Evolutionary conservation across 2,329 filamentous ascomycete genomes (phyloP), one percentile per base, ranked within the genome.

Genomic region (Verticillium nubilum): DNA sequence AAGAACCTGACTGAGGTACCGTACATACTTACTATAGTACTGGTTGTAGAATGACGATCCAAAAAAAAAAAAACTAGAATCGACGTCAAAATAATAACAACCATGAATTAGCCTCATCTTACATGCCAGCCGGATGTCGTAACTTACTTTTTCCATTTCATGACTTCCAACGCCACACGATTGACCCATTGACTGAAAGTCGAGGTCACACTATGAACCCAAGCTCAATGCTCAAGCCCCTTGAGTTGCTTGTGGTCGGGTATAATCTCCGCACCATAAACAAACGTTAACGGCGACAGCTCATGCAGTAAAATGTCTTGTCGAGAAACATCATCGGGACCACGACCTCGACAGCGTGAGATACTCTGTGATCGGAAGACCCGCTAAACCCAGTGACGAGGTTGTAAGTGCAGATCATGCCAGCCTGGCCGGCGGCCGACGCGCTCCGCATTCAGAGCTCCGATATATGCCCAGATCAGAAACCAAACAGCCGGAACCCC

Each of bases 291-390:
- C 52, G 52, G 52, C 5, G 52, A 54, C 52, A 54, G 28, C 52
- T 54, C 52, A 54, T 54, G 52, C 52, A 54, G 52, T 54, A 54
- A 28, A 54, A 54, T 15, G 23, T 29, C 52, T 54, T 69, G 47
- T 76, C 77, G 2, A 78, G 66, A 23, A 73, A 73, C 0, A 67
- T 67, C 2, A 77, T 67, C 0, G 74, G 70, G 0, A 64, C 66
- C 5, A 58, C 67, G 3, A 65, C 65, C 5, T 58, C 59, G 2
- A 62, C 61, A 0, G 52, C 13, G n/a, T 19, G 52, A 12, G 56
- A 56, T 2, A 50, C 55, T 2, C 64, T 29, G 1, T 59, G 53
- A 33, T 64, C 65, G 5, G 65, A 64, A 10, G 62, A 60, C 5
- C 64, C 62, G 55, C 62, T 61, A 7, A 60, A 42, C 9, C 56